Base-by-base conservation (phyloP, 139 green algal species). In the Haematococcus lacustris region DNA sequence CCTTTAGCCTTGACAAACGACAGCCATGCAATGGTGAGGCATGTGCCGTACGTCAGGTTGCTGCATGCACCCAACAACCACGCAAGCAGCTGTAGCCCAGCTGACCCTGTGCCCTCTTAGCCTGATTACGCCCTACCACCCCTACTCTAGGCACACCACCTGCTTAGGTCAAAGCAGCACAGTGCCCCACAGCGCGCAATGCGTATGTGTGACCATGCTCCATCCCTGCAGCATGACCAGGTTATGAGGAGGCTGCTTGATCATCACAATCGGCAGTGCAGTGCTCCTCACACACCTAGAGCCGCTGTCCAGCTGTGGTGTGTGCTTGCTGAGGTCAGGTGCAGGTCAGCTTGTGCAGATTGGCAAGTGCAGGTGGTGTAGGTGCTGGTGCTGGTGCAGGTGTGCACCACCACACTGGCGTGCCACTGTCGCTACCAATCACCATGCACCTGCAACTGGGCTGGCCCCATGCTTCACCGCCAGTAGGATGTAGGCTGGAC, bases 21-120 rank as follows among this genome's bases (percentile, higher is more conserved):
- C 1, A 89, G 77, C 84, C 84, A 89, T 1, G 79, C 68, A 7
- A 86, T 74, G 1, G 72, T 73, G 51, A 87, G 23, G 63, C 78
- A 83, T 0, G 66, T 59, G 3, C 78, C 81, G 32, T 87, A 87
- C 1, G 78, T 87, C 5, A 84, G 33, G 59, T 89, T 89, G 66
- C 68, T 81, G 53, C 53, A 64, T 64, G 26, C 53, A 64, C 21
- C 13, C 21, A 21, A 57, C 21, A 57, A 57, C 21, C 21, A 57
- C 47, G 21, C 13, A 21, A 57, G 47, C 13, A 57, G 21, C 47
- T 21, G 47, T 21, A 28, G 13, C 13, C 13, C 47, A 28, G 47
- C 47, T 13, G 21, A 57, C 13, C 47, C 47, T n/a, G n/a, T n/a
- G n/a, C n/a, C n/a, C n/a, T n/a, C n/a, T n/a, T n/a, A n/a, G n/a